Evolutionary conservation across 257 asterid species (phyloP).

Genomic region (Handroanthus guayacan): DNA sequence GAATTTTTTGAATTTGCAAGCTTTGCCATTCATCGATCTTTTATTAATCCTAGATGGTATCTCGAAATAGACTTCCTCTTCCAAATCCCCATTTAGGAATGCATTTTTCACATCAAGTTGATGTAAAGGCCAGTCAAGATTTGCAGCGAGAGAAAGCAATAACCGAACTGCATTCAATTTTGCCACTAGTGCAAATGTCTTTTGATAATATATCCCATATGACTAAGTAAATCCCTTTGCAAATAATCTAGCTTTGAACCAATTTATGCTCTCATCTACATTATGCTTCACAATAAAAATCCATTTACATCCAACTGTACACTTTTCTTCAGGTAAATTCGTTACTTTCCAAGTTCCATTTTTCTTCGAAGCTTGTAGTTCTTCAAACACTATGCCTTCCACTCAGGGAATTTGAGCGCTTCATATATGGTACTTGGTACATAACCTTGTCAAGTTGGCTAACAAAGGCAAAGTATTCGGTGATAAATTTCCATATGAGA

Average conservation of each 20-base stretch:
- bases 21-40: neutral
- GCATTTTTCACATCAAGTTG: neutral
- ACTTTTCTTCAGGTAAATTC: neutral
- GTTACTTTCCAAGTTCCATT: neutral
- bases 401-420: neutral
- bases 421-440: neutral
- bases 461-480: neutral
- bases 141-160: neutral
- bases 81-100: neutral
- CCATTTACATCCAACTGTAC: too few relatives aligned
- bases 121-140: neutral
- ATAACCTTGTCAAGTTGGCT: neutral
- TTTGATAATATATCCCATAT: too few relatives aligned
- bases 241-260: neutral
- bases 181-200: neutral
- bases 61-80: neutral
- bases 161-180: neutral
- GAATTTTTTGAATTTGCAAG: too few relatives aligned
- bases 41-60: neutral
- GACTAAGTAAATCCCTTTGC: neutral
- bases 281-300: too few relatives aligned
- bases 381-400: neutral
- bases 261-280: neutral
- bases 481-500: neutral
- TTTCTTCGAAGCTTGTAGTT: neutral